Conservation (phyloP, 2,329 filamentous ascomycete genomes). For the Alternaria arborescens region DNA sequence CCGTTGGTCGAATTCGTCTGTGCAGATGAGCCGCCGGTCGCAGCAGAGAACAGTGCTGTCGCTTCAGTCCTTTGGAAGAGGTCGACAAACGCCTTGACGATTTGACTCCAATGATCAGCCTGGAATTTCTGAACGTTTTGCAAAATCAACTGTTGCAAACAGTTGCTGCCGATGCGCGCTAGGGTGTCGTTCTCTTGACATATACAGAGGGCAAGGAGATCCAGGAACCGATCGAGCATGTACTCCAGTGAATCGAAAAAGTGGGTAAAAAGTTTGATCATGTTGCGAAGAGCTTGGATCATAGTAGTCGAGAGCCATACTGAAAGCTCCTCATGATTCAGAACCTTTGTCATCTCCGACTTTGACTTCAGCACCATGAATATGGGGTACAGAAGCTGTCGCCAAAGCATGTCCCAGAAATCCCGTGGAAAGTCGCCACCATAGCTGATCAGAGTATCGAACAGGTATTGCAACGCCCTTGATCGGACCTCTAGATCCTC, state of each 20-base stretch:
- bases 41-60: constrained; percentile 92
- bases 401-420: constrained; percentile 99
- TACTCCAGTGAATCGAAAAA: constrained; percentile 97
- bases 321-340: constrained; percentile 95
- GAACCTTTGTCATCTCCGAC: constrained; percentile 93
- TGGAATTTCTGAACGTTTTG: constrained; percentile 96
- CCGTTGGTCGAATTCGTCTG: constrained; percentile 61
- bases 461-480: constrained; percentile 90
- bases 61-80: constrained; percentile 95
- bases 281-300: constrained; percentile 97
- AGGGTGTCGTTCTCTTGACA: constrained; percentile 99
- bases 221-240: constrained; percentile 97
- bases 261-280: constrained; percentile 98
- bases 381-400: constrained; percentile 95
- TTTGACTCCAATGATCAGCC: constrained; percentile 87
- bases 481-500: constrained; percentile 96
- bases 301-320: constrained; percentile 99
- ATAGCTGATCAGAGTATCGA: constrained; percentile 89
- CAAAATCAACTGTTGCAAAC: constrained; percentile 92
- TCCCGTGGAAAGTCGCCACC: constrained; percentile 90
- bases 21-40: constrained; percentile 58
- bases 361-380: constrained; percentile 98
- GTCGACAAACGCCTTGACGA: constrained; percentile 94
- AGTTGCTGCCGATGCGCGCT: constrained; percentile 97
- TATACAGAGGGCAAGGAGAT: constrained; percentile 93